Percentiles rank a stretch among this genome's conserved stretches.
These are phyloP conservation scores for Leucosporidium creatinivorum DNA, from an alignment of 768 basidiomycete species.

Conservation along the genomic window DNA sequence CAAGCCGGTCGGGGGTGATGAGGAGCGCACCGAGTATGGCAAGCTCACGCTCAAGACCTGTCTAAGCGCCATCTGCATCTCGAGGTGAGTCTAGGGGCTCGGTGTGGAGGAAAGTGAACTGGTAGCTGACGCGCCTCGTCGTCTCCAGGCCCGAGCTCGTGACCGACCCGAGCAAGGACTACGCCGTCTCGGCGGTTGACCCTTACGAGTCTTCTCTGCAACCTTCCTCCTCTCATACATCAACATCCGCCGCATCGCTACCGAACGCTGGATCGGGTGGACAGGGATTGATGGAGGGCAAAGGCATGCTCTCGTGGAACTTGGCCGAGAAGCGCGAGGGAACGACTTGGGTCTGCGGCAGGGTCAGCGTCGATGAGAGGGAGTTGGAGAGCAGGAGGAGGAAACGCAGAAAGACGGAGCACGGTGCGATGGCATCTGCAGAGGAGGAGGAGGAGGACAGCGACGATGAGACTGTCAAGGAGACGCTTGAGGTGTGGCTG, in stretches of 20 bases:
- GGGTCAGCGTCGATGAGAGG: constrained; percentile 2
- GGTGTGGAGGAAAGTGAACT: not conserved
- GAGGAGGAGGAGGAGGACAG: constrained; percentile 13
- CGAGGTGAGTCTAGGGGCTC: constrained; percentile 11
- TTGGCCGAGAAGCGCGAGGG: constrained; percentile 33
- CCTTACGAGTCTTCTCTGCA: constrained; percentile 27
- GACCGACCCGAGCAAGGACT: constrained; percentile 29
- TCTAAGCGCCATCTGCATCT: constrained; percentile 33
- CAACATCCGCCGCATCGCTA: not conserved
- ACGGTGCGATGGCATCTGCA: not conserved
- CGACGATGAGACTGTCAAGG: constrained; percentile 11
- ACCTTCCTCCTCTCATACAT: not conserved
- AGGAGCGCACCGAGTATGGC: constrained; percentile 22
- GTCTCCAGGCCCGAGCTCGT: constrained; percentile 25
- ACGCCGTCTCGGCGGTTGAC: constrained; percentile 30
- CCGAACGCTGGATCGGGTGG: not conserved
- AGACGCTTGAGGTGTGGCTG: constrained; percentile 32
- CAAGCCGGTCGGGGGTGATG: not conserved
- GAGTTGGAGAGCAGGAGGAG: not conserved
- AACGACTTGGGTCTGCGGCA: constrained; percentile 24
- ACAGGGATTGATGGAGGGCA: constrained; percentile 28
- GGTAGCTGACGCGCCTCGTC: not conserved
- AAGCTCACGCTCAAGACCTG: constrained; percentile 30
- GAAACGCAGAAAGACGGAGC: constrained; percentile 9
- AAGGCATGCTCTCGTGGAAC: constrained; percentile 34